Conservation (phyloP, 345 rosid genomes). For the Hirschfeldia incana region DNA sequence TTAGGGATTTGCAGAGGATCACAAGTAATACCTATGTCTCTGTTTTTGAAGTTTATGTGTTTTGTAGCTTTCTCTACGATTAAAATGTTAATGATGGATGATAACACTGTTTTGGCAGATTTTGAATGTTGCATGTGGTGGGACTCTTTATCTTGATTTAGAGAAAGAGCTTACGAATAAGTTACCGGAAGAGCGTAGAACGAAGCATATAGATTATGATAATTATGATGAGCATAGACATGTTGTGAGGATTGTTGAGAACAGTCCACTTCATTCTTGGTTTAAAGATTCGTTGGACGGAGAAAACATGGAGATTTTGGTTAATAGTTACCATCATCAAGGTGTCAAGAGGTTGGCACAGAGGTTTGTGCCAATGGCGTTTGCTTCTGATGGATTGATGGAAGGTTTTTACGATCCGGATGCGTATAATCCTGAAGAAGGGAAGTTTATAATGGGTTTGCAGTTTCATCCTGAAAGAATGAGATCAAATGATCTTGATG, state of each 20-base stretch:
- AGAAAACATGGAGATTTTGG: constrained; percentile 56
- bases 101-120: constrained; percentile 29
- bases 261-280: constrained; percentile 63
- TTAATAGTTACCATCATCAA: constrained; percentile 71
- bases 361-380: constrained; percentile 68
- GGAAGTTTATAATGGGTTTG: constrained; percentile 64
- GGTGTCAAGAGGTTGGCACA: constrained; percentile 63
- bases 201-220: constrained; percentile 54
- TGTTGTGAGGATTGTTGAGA: constrained; percentile 47
- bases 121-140: constrained; percentile 84
- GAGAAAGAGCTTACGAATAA: constrained; percentile 59
- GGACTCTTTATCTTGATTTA: constrained; percentile 65
- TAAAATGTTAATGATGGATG: background rate
- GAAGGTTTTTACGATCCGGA: constrained; percentile 74
- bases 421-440: constrained; percentile 63
- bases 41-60: background rate
- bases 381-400: constrained; percentile 61
- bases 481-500: constrained; percentile 51
- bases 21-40: constrained; percentile 30
- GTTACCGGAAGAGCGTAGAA: constrained; percentile 28
- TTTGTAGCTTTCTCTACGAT: background rate
- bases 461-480: constrained; percentile 77
- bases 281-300: constrained; percentile 56
- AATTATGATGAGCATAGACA: constrained; percentile 66
- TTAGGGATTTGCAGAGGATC: constrained; percentile 90